Base-by-base conservation (phyloP, 495 filamentous ascomycete species). In the Podospora fimiseda region DNA sequence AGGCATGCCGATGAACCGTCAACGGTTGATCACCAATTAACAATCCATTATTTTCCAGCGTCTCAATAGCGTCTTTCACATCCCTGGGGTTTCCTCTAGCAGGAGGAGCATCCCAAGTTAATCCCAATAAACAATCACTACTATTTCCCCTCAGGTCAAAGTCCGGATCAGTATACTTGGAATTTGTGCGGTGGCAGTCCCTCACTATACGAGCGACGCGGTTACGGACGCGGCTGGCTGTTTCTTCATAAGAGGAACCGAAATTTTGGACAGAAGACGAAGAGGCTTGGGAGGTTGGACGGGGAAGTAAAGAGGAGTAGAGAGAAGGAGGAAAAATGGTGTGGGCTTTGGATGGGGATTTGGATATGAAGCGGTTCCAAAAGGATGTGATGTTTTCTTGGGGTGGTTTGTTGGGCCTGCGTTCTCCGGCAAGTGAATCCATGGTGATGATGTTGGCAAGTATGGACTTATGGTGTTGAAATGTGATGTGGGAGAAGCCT, bases 131-230 rank as follows among this genome's bases (percentile, higher is more conserved):
- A 39, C 59, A 65, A 56, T 65, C 58, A 16, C 22, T 18, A 38
- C 16, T 23, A 46, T 44, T 30, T 88, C 87, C 37, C 73, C 65
- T 57, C 84, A 90, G 80, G 60, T 91, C 84, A 60, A 90, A 90
- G 64, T 88, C 81, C 7, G 81, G 78, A 68, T 91, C 87, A 2
- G 83, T 80, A 56, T 88, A 91, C 60, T 88, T 90, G 64, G 86
- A 80, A 59, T 91, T 90, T 47, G 87, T 71, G 16, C 83, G 73
- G 50, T 78, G 63, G 66, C 87, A 90, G 64, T 90, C 86, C 51
- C 75, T 80, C 9, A 81, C 74, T 57, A 90, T 89, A 48, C 82
- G 82, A 21, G 77, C 73, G 8, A 90, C 86, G 42, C 85, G 83
- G 39, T 71, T 71, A 45, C 69, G 67, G 65, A 88, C 90, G 51